phyloP scores from a whole-genome alignment of 2,329 filamentous ascomycete species.

The Didymella pomorum region DNA sequence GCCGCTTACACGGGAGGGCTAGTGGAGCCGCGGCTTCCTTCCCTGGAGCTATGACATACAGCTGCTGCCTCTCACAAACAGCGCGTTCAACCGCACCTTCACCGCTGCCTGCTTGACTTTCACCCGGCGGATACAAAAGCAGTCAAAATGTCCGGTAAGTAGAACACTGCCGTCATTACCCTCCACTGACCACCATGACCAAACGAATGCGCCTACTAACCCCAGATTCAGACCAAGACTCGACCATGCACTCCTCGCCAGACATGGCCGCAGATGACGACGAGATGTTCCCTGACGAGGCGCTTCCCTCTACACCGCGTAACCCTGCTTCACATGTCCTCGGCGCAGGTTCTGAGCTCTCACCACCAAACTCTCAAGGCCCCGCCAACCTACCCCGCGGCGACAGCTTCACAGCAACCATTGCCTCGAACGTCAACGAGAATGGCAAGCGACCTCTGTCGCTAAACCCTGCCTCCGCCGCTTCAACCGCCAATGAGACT shows the following conservation, averaged over 20 bases:
- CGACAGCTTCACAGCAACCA: conserved; percentile 28
- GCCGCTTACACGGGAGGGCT: conserved; percentile 22
- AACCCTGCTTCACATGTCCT: conserved; percentile 38
- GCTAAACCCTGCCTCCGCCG: conserved; percentile 26
- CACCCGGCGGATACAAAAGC: not conserved
- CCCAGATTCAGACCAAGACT: conserved; percentile 59
- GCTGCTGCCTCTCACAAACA: not conserved
- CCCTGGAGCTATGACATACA: conserved; percentile 22
- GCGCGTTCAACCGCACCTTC: conserved; percentile 1
- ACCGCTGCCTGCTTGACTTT: not conserved
- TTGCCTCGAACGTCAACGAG: conserved; percentile 42
- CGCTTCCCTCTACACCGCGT: conserved; percentile 55
- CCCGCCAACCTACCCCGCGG: conserved; percentile 34
- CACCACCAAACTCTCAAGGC: conserved; percentile 63
- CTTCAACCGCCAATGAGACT: conserved; percentile 14
- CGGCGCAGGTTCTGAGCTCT: conserved; percentile 57
- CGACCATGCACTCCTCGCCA: conserved; percentile 61
- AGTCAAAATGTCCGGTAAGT: conserved; percentile 17
- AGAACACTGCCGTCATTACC: not conserved
- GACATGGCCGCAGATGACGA: conserved; percentile 48
- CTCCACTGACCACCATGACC: conserved; percentile 19
- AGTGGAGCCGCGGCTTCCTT: conserved; percentile 20
- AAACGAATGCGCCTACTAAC: conserved; percentile 25
- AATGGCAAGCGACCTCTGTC: conserved; percentile 49
- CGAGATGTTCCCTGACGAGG: conserved; percentile 55